These are phyloP conservation scores for Salvia hispanica DNA, from an alignment of 257 asterid genomes.

Conservation along the genomic window DNA sequence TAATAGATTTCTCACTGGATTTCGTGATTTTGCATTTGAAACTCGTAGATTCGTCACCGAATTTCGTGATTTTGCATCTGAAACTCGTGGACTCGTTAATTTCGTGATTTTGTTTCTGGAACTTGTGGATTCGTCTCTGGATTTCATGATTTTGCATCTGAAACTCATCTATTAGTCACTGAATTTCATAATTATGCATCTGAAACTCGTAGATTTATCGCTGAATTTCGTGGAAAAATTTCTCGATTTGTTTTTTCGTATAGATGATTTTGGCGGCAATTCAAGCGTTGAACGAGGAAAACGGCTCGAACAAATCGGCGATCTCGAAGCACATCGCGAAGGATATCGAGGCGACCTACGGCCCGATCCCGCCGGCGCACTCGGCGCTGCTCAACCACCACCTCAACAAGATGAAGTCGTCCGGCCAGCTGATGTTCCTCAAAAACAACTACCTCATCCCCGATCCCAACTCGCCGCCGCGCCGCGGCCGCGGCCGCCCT, in stretches of 20 bases:
- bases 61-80: no score
- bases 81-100: no score
- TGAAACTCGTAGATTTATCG: not conserved
- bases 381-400: conserved; percentile 65
- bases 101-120: no score
- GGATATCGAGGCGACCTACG: conserved; percentile 63
- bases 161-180: not conserved
- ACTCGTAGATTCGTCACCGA: no score
- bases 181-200: conserved; percentile 23
- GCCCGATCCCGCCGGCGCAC: conserved; percentile 59
- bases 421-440: conserved; percentile 57
- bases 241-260: not conserved
- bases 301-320: conserved; percentile 64
- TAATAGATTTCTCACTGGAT: no score
- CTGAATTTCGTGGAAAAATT: not conserved
- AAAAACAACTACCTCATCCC: conserved; percentile 73
- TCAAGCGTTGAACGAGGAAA: conserved; percentile 51
- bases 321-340: conserved; percentile 44
- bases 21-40: no score
- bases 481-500: conserved; percentile 92
- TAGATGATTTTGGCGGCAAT: conserved; percentile 77
- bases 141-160: no score
- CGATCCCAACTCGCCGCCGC: conserved; percentile 70
- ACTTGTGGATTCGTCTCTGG: no score
- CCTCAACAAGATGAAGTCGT: conserved; percentile 64